Conservation (phyloP, 192 early-diverging fungal genomes). For the Mortierella claussenii region DNA sequence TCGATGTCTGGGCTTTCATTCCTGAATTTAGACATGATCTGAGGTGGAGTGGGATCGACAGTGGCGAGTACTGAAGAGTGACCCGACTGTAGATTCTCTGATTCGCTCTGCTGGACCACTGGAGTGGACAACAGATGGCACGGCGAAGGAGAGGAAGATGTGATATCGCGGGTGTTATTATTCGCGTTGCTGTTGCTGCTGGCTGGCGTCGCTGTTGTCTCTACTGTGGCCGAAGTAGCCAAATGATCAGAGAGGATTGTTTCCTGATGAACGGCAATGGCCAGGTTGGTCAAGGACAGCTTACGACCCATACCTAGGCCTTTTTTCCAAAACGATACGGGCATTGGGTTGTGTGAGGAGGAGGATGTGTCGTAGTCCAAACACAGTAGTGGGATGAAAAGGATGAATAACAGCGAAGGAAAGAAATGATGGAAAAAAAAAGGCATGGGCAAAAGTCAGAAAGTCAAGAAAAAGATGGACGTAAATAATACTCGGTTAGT, state of each 20-base stretch:
- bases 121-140: not conserved
- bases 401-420: not conserved
- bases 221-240: no score
- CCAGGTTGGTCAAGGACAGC: conserved; percentile 29
- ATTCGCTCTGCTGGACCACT: not conserved
- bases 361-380: not conserved
- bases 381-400: conserved; percentile 1
- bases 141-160: not conserved
- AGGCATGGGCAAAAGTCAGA: not conserved
- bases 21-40: not conserved
- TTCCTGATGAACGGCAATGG: conserved; percentile 23
- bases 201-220: no score
- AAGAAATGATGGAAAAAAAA: not conserved
- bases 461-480: no score
- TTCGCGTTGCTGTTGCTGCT: not conserved
- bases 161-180: not conserved
- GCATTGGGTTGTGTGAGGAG: not conserved
- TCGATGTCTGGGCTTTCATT: not conserved
- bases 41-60: not conserved
- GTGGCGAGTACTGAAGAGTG: conserved; percentile 12
- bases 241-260: no score
- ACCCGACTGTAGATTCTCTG: conserved; percentile 5
- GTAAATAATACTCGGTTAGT: no score
- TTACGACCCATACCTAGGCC: conserved; percentile 40
- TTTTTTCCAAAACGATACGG: conserved; percentile 31